Base-by-base conservation (phyloP, 768 basidiomycete genomes). In the Hygrocybe punicea region DNA sequence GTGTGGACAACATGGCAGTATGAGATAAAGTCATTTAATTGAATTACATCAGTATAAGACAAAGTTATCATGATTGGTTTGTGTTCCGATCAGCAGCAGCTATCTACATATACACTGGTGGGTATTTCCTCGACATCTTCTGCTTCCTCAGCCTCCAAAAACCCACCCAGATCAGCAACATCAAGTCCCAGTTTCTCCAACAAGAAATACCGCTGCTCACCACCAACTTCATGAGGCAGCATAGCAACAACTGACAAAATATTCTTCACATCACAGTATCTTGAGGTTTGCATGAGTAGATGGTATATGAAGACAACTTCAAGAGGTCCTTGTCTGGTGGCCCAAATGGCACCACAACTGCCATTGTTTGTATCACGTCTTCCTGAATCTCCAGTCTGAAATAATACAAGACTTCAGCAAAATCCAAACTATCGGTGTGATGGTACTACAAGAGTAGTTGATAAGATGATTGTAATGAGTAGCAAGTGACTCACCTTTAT, bases 231-330 rank as follows among this genome's bases (percentile, higher is more conserved):
- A 51, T 19, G 57, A 33, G 46, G 47, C 16, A 42, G 64, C 68
- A 72, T 67, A 7, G 64, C 64, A 14, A 73, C 58, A 9, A 64
- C 58, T 6, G 66, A 60, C 0, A 17, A n/a, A 34, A 72, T 70
- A 1, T 9, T 2, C 19, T 58, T 60, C 4, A 63, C 23, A 3
- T 14, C 1, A 63, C 7, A 9, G 63, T 50, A 2, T 64, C 60
- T 1, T 57, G 60, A 24, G 62, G 56, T 3, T 36, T 25, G 14
- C 62, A 67, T 1, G 60, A 48, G 16, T 57, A 60, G 1, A 71
- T 48, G 2, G 65, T 64, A 24, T 67, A 55, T 2, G 34, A 63
- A 0, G 69, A 73, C 1, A 53, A 48, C 1, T 25, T 6, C 1
- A 66, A 54, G 0, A 72, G 47, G 0, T 57, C 35, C 3, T 17